Percentiles rank a stretch among this genome's conserved stretches.
These are phyloP conservation scores for Coffea canephora DNA, from an alignment of 257 asterid genomes.

Conservation along the genomic window DNA sequence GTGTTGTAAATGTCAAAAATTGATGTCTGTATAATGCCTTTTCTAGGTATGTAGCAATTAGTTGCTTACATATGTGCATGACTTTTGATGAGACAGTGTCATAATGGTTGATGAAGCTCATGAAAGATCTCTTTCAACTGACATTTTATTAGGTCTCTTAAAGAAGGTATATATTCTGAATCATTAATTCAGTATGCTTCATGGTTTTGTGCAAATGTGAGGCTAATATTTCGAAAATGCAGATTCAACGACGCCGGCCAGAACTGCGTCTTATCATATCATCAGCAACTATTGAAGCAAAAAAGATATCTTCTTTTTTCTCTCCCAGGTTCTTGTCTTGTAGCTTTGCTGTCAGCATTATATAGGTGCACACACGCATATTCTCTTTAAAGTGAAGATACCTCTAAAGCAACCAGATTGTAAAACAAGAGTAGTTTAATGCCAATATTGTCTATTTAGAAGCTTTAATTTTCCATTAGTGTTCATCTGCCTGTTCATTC, in stretches of 20 bases:
- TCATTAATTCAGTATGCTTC: neutral
- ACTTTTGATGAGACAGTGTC: constrained; percentile 54
- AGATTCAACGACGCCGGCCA: constrained; percentile 88
- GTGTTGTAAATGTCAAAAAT: neutral
- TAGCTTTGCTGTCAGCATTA: too few relatives aligned
- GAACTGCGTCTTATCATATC: constrained; percentile 88
- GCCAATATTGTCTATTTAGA: neutral
- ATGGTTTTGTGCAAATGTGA: neutral
- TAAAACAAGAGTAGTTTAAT: neutral
- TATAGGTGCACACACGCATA: neutral
- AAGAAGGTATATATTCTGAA: constrained; percentile 61
- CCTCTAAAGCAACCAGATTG: neutral
- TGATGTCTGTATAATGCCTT: neutral
- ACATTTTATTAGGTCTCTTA: constrained; percentile 87
- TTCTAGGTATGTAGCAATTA: neutral
- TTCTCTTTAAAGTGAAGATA: neutral
- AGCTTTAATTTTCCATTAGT: neutral
- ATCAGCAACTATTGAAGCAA: constrained; percentile 97
- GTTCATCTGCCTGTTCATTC: neutral
- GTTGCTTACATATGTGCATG: neutral
- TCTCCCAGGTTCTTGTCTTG: constrained; percentile 49
- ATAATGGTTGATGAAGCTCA: constrained; percentile 99
- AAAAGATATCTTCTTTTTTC: constrained; percentile 82
- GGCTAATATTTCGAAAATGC: constrained; percentile 14
- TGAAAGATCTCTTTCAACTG: constrained; percentile 92